phyloP scores from a whole-genome alignment of 2,329 filamentous ascomycete species.

The Triangularia verruculosa region DNA sequence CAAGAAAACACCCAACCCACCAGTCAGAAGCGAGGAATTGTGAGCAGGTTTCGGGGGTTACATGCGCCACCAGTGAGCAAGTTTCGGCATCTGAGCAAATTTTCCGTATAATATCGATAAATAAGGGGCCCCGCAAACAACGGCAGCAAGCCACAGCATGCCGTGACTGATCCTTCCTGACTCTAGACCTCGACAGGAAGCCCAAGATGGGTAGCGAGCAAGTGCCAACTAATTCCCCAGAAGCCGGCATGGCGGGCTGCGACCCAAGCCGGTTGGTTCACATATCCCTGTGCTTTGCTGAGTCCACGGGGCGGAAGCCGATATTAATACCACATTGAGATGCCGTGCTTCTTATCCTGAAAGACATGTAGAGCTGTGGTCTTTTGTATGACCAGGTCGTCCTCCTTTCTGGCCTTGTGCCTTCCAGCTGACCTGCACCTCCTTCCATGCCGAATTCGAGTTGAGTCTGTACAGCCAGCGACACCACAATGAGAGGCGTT shows the following conservation, averaged over 20 bases:
- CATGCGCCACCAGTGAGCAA: constrained; percentile 8
- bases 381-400: neutral
- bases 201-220: neutral
- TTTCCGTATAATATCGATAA: constrained; percentile 8
- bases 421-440: neutral
- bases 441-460: neutral
- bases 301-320: constrained; percentile 4
- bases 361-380: neutral
- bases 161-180: neutral
- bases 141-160: neutral
- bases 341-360: neutral
- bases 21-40: neutral
- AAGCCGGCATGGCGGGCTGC: constrained; percentile 4
- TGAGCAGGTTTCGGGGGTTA: constrained; percentile 8
- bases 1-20: neutral
- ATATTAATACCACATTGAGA: constrained; percentile 8
- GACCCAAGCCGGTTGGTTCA: constrained; percentile 10
- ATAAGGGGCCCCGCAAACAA: neutral
- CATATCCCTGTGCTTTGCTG: constrained; percentile 1
- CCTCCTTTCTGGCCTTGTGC: neutral
- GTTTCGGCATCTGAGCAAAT: constrained; percentile 10
- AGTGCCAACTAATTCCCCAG: constrained; percentile 3
- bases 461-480: neutral
- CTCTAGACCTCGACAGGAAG: neutral
- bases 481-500: constrained; percentile 1